Base-by-base conservation (phyloP, 768 basidiomycete species). In the Tricholoma saponaceum region DNA sequence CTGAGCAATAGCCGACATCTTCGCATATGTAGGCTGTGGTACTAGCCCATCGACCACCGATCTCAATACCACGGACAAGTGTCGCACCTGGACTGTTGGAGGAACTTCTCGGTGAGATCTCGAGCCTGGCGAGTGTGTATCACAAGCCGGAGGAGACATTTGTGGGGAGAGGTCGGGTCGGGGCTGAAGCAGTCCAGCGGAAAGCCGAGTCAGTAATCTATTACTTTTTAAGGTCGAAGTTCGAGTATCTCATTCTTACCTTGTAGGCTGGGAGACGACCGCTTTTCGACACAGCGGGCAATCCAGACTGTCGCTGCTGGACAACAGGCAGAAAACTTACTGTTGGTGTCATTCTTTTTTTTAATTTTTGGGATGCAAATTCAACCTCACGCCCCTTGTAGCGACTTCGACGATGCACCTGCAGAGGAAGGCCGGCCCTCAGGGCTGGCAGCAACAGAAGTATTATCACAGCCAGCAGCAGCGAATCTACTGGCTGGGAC, bases 121-220 rank as follows among this genome's bases (percentile, higher is more conserved):
- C 92, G 1, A 86, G 82, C 44, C 75, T 98, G 18, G 92, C 94
- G 5, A 96, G 94, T 67, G 94, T 96, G 2, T 99, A 99, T 69
- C 97, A 99, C 75, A 98, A 97, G 71, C 97, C 97, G 0, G 87
- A 86, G 33, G 92, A 94, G 69, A 98, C 97, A 0, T 99, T 99
- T 66, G 84, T 99, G 56, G 97, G 96, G 0, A 85, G 86, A 62
- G 96, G 97, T 7, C 81, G 95, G 50, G 79, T 98, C 56, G 89
- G 93, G 7, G 91, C 86, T 0, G 92, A 95, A 63, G 78, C 89
- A 5, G 77, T 95, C 63, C 77, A 79, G 64, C 87, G 80, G 71
- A 83, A 76, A 55, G 64, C 71, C 55, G 87, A 87, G 86, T 87
- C 58, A 35, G 86, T 76, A 26, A 57, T 26, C 57, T 52, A 23